Conservation (phyloP, 805 yeast genomes). For the Kuraishia piskuri region DNA sequence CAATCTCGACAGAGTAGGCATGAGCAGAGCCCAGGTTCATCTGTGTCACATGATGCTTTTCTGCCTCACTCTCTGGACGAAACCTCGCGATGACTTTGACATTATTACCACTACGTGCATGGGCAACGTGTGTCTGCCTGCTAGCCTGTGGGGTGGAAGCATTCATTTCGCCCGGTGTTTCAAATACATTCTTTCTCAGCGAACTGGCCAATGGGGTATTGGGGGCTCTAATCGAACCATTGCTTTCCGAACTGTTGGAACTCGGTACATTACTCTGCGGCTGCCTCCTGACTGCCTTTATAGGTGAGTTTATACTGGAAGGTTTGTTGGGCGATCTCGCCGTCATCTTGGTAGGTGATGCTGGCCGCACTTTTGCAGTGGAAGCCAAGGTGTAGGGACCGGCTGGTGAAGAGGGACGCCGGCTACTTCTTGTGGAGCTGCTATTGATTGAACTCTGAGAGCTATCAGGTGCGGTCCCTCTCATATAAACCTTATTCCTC, state of each 20-base stretch:
- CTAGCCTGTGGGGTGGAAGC: background rate
- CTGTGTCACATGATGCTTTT: constrained; percentile 6
- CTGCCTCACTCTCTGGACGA: constrained; percentile 44
- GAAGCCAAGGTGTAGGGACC: too few relatives aligned
- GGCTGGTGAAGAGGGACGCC: background rate
- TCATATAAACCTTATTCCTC: background rate
- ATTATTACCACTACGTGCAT: constrained; percentile 12
- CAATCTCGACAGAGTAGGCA: constrained; percentile 7
- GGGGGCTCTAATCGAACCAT: background rate
- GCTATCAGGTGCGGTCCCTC: background rate
- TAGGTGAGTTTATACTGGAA: background rate
- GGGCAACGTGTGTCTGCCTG: background rate
- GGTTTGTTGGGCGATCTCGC: background rate
- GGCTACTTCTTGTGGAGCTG: background rate
- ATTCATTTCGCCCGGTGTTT: background rate
- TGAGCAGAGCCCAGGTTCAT: constrained; percentile 9
- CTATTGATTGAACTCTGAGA: background rate
- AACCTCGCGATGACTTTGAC: constrained; percentile 69
- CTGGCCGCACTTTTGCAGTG: background rate
- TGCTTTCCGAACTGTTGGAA: background rate
- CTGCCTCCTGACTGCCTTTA: background rate
- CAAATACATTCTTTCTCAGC: background rate
- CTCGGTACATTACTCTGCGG: background rate
- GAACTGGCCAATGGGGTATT: background rate
- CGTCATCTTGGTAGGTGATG: background rate